Conservation (phyloP, 768 basidiomycete genomes). For the Boletus vermiculosoides region DNA sequence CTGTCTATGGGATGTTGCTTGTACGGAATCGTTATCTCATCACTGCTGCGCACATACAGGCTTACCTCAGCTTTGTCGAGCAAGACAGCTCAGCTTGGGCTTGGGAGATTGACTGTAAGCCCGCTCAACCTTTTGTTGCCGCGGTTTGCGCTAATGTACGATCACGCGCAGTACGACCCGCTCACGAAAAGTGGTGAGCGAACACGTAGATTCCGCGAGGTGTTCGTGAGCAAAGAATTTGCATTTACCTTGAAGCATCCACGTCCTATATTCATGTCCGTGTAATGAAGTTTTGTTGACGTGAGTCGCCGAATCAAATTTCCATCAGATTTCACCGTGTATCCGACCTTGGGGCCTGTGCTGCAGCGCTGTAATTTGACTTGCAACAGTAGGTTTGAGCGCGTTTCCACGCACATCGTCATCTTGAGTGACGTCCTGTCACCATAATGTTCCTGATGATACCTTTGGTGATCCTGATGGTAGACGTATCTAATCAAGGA, state of each 20-base stretch:
- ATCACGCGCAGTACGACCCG: constrained; percentile 41
- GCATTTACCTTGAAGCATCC: not conserved
- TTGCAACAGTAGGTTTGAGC: not conserved
- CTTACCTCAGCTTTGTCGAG: constrained; percentile 62
- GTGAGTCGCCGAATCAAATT: not conserved
- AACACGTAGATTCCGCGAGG: not conserved
- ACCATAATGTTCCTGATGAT: not conserved
- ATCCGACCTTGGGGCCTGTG: not conserved
- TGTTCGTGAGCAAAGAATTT: not conserved
- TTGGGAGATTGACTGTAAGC: constrained; percentile 78
- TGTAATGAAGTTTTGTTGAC: not conserved
- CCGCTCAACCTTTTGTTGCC: not conserved
- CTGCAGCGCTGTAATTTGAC: not conserved
- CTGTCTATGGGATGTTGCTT: constrained; percentile 14
- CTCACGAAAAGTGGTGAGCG: constrained; percentile 52
- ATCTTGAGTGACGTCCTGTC: not conserved
- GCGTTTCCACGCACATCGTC: not conserved
- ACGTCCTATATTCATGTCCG: not conserved
- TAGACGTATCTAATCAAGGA: not conserved
- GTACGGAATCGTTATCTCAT: not conserved
- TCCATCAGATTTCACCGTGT: not conserved
- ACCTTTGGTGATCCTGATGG: not conserved
- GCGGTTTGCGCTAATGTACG: not conserved
- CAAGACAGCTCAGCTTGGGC: constrained; percentile 75
- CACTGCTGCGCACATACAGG: constrained; percentile 35